Base-by-base conservation (phyloP, 129 eudicot genomes). In the Centaurea solstitialis region DNA sequence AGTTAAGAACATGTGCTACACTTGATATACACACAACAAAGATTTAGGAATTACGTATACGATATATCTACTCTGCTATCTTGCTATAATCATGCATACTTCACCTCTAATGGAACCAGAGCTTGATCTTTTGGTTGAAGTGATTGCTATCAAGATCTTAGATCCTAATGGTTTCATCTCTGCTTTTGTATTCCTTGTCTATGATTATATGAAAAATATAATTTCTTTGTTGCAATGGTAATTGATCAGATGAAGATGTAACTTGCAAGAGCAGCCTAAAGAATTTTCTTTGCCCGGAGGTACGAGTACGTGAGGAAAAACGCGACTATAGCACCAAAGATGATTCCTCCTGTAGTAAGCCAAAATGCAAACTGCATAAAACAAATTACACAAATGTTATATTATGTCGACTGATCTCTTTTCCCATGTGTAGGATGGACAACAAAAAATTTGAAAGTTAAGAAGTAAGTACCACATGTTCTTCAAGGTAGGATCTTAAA, bases 401-500 rank as follows among this genome's bases (percentile, higher is more conserved):
- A 67, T 18, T 9, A 76, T 18, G 33, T 71, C 18, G 53, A 41
- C 20, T 73, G 18, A 23, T 43, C 22, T 73, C 30, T 75, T 75
- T 50, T 75, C 21, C 21, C 20, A 64, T n/a, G 35, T 7, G 81
- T 20, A 73, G 39, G 61, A 18, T 21, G 26, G 38, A 28, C 12
- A 53, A 64, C 15, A 8, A 68, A 73, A 22, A 13, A 68, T 68
- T 68, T 81, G 35, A 61, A 82, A 77, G 21, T 20, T 12, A 53
- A 66, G 86, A 83, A 68, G 74, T 70, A 76, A 28, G 66, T 88
- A 93, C 97, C 94, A 83, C 89, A 37, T 89, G 97, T 84, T 96
- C 97, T 86, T 96, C 99, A 24, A 96, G 91, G 84, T 93, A 96
- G 66, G 99, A 96, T 85, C 84, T 96, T 74, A 96, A 87, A 87